A percentile compares a stretch with the other conserved stretches of the same genome.
These are phyloP conservation scores for Diplodia intermedia DNA, from an alignment of 2,329 filamentous ascomycete genomes.

Conservation along the genomic window DNA sequence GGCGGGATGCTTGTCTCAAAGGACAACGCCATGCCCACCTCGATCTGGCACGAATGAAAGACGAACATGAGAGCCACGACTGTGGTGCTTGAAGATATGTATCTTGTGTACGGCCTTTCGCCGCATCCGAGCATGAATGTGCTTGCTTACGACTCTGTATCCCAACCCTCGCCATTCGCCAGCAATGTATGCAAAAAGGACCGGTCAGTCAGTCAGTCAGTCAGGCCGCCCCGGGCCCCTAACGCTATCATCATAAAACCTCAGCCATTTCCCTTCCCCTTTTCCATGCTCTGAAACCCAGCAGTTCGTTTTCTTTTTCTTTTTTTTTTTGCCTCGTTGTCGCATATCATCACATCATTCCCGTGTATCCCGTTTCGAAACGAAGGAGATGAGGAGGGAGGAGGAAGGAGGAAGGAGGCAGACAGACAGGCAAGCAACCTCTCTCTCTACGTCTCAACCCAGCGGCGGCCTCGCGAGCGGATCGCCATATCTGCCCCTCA, in stretches of 20 bases:
- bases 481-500: slow-evolving; percentile 37
- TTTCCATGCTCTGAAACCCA: not conserved
- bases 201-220: not conserved
- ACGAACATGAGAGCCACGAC: slow-evolving; percentile 16
- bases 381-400: too few species aligned
- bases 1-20: not conserved
- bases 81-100: not conserved
- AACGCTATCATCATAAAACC: not conserved
- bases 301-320: not conserved
- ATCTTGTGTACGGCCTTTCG: not conserved
- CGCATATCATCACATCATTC: not conserved
- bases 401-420: too few species aligned
- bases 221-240: too few species aligned
- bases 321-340: not conserved
- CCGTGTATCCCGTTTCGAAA: too few species aligned
- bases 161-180: not conserved
- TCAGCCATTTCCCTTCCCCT: not conserved
- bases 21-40: not conserved
- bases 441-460: not conserved
- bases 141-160: not conserved
- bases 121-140: not conserved
- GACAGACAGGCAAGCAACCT: too few species aligned
- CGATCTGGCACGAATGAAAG: not conserved
- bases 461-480: slow-evolving; percentile 12
- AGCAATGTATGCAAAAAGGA: not conserved